Conservation (phyloP, 176 grass and related monocot species). For the Tillandsia leiboldiana region DNA sequence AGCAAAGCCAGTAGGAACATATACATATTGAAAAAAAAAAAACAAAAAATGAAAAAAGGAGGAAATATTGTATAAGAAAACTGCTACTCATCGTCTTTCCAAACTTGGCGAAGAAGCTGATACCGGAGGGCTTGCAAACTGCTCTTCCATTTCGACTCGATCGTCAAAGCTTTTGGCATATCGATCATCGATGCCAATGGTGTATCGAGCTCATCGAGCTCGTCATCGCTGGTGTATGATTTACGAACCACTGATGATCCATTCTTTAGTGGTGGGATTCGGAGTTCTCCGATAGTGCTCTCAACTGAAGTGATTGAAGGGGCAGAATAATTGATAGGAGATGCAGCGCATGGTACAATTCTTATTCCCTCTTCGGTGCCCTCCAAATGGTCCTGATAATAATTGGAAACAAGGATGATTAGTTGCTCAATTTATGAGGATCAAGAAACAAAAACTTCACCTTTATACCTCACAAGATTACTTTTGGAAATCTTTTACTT, state of each 20-base stretch:
- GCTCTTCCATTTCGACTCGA: slow-evolving; percentile 38
- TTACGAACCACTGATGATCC: slow-evolving; percentile 64
- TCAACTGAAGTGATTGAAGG: slow-evolving; percentile 50
- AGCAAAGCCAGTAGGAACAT: background rate
- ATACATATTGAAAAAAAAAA: background rate
- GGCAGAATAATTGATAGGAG: slow-evolving; percentile 40
- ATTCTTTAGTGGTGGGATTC: slow-evolving; percentile 24
- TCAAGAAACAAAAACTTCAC: background rate
- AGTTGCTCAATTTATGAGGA: slow-evolving; percentile 12
- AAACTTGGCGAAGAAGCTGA: slow-evolving; percentile 76
- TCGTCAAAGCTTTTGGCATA: slow-evolving; percentile 21
- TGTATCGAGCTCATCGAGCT: slow-evolving; percentile 80
- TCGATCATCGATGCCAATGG: slow-evolving; percentile 60
- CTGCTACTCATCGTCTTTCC: slow-evolving; percentile 51
- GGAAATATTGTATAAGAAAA: background rate
- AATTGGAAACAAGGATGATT: slow-evolving; percentile 8
- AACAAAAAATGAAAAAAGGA: background rate
- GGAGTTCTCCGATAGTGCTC: slow-evolving; percentile 56
- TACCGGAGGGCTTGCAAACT: slow-evolving; percentile 42
- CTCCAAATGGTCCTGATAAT: slow-evolving; percentile 55
- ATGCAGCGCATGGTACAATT: slow-evolving; percentile 45
- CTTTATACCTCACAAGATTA: background rate
- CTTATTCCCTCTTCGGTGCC: slow-evolving; percentile 31
- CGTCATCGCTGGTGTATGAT: slow-evolving; percentile 77
- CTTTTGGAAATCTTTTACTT: too few relatives aligned